Conservation (phyloP, 1,139 yeast genomes). For the Debaryomyces udenii region DNA sequence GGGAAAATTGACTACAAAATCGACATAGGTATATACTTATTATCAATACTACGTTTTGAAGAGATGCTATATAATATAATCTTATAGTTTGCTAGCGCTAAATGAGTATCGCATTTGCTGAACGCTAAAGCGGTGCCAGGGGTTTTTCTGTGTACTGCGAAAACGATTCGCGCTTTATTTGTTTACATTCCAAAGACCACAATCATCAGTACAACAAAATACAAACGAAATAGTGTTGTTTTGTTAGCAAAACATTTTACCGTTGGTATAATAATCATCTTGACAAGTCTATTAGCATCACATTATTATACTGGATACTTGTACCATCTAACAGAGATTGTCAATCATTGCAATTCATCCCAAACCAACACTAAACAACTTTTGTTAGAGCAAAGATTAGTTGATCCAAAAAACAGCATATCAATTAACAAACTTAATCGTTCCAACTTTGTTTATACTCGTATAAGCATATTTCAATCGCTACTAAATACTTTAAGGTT, state of each 20-base stretch:
- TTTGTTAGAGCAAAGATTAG: constrained; percentile 1
- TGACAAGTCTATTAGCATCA: constrained; percentile 1
- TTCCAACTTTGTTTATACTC: constrained; percentile 11
- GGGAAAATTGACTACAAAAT: too few relatives aligned
- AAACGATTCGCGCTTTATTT: constrained; percentile 10
- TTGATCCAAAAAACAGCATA: constrained; percentile 8
- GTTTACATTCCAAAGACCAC: constrained; percentile 10
- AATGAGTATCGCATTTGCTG: too few relatives aligned
- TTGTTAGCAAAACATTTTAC: background rate
- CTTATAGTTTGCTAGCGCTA: too few relatives aligned
- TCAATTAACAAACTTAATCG: constrained; percentile 6
- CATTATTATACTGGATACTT: constrained; percentile 1
- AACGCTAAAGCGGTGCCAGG: background rate
- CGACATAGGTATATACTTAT: too few relatives aligned
- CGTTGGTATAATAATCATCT: constrained; percentile 2
- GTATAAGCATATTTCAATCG: constrained; percentile 11
- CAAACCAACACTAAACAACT: constrained; percentile 1
- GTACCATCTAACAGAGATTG: constrained; percentile 1
- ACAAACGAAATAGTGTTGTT: constrained; percentile 7
- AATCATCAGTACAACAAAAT: constrained; percentile 9
- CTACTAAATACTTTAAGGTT: constrained; percentile 9
- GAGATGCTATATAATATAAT: too few relatives aligned
- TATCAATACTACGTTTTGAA: too few relatives aligned
- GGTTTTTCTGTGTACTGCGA: constrained; percentile 7
- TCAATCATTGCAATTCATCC: constrained; percentile 1